Evolutionary conservation across 306 rosid species (phyloP).

Genomic region (Castanea crenata): DNA sequence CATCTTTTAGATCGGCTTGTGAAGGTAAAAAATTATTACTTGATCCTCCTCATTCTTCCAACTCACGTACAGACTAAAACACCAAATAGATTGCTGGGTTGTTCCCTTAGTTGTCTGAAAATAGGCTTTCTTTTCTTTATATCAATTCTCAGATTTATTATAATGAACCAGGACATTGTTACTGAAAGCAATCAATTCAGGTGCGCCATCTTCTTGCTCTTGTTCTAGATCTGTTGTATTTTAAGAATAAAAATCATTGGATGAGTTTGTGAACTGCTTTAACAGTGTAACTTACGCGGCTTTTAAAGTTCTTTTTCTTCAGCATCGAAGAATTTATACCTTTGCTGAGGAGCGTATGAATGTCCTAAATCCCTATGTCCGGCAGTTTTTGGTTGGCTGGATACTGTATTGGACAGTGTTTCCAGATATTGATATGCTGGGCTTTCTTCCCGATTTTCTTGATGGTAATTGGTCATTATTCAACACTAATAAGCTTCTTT

Average conservation of each 20-base stretch:
- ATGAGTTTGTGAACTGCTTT: conserved; percentile 20
- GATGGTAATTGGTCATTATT: conserved; percentile 52
- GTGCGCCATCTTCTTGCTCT: conserved; percentile 40
- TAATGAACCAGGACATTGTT: conserved; percentile 88
- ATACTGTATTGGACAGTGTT: conserved; percentile 98
- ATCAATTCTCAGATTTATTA: conserved; percentile 32
- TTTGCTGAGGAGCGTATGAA: conserved; percentile 97
- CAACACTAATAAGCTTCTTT: background rate
- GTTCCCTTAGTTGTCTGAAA: conserved; percentile 20
- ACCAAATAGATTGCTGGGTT: conserved; percentile 17
- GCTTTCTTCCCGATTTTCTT: conserved; percentile 96
- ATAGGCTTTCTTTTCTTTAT: conserved; percentile 6
- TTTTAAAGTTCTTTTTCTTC: conserved; percentile 27
- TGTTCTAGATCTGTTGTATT: conserved; percentile 19
- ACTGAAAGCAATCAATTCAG: conserved; percentile 99
- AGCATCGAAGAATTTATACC: conserved; percentile 99
- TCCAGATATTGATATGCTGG: conserved; percentile 98
- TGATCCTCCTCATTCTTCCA: conserved; percentile 12
- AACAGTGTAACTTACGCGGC: conserved; percentile 15
- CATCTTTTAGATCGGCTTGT: conserved; percentile 97
- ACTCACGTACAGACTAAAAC: background rate
- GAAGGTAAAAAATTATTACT: conserved; percentile 49
- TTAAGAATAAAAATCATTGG: conserved; percentile 20
- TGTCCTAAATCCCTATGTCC: conserved; percentile 94
- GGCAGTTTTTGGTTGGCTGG: conserved; percentile 99